Conservation (phyloP, 2,329 filamentous ascomycete species). For the Cytospora paraplurivora region DNA sequence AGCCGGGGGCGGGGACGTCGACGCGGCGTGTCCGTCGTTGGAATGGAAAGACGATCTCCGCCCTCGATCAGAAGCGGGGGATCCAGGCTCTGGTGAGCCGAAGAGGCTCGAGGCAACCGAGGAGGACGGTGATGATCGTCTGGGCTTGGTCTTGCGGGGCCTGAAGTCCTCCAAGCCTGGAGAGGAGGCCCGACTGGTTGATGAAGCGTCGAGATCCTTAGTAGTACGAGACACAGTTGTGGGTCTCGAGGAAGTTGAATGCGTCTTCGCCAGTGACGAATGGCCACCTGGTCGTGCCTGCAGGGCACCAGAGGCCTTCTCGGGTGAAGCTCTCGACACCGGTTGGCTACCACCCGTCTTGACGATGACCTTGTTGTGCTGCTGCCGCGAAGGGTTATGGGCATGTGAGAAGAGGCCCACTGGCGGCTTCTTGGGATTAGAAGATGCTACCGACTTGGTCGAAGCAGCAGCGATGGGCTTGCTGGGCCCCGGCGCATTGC, state of each 20-base stretch:
- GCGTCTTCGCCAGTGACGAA: not conserved
- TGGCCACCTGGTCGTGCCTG: not conserved
- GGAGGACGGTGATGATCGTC: conserved; percentile 12
- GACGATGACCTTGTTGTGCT: conserved; percentile 14
- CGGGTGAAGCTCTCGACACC: not conserved
- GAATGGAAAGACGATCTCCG: conserved; percentile 16
- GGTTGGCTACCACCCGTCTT: conserved; percentile 15
- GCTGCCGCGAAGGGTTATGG: conserved; percentile 3
- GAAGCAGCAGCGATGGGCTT: not conserved
- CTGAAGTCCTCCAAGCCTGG: conserved; percentile 7
- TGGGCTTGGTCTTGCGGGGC: conserved; percentile 1
- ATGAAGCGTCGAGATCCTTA: not conserved
- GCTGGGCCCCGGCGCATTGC: not conserved
- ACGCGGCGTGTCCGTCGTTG: conserved; percentile 29
- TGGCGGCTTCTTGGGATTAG: conserved; percentile 7
- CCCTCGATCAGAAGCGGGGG: not conserved
- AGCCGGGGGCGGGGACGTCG: not conserved
- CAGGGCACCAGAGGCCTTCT: not conserved
- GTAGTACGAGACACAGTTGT: not conserved
- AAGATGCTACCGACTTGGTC: not conserved
- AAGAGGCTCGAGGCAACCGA: conserved; percentile 6
- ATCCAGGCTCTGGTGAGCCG: conserved; percentile 10
- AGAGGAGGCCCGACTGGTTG: conserved; percentile 1
- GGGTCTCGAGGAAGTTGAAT: not conserved
- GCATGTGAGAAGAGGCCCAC: conserved; percentile 9